Conservation (phyloP, 441 rosid genomes). For the Biscutella laevigata region DNA sequence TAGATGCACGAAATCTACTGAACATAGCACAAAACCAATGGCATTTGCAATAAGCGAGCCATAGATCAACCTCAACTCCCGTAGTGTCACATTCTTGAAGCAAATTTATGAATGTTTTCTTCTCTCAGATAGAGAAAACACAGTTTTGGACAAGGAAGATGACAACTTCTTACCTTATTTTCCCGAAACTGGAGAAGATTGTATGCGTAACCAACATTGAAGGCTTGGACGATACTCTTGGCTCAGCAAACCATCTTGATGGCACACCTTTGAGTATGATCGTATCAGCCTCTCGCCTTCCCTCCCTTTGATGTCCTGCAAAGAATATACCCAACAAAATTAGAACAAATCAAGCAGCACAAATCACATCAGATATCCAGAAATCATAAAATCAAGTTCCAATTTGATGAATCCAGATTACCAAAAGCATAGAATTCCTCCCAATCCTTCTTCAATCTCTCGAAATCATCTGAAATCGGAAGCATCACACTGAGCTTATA, state of each 20-base stretch:
- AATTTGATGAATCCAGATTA: constrained; percentile 31
- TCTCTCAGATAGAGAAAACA: neutral
- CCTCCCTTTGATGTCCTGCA: constrained; percentile 55
- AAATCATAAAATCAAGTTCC: neutral
- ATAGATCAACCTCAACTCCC: neutral
- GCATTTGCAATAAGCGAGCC: neutral
- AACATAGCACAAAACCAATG: constrained; percentile 7
- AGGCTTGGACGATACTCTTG: constrained; percentile 88
- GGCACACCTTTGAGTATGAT: constrained; percentile 66
- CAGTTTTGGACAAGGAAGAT: neutral
- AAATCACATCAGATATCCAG: neutral
- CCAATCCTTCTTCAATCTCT: constrained; percentile 68
- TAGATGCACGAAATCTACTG: neutral
- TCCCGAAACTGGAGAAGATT: constrained; percentile 75
- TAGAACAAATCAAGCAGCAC: no score
- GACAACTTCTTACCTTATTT: constrained; percentile 46
- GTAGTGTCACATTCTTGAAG: neutral
- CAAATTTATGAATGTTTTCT: neutral
- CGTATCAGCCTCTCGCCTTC: constrained; percentile 68
- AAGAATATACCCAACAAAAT: neutral
- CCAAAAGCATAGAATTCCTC: constrained; percentile 63
- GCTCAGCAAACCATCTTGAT: constrained; percentile 93
- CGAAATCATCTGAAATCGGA: constrained; percentile 65
- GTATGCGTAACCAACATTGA: constrained; percentile 87
- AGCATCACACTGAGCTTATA: constrained; percentile 44